phyloP scores from a whole-genome alignment of 306 rosid genomes.

The Prunus davidiana region DNA sequence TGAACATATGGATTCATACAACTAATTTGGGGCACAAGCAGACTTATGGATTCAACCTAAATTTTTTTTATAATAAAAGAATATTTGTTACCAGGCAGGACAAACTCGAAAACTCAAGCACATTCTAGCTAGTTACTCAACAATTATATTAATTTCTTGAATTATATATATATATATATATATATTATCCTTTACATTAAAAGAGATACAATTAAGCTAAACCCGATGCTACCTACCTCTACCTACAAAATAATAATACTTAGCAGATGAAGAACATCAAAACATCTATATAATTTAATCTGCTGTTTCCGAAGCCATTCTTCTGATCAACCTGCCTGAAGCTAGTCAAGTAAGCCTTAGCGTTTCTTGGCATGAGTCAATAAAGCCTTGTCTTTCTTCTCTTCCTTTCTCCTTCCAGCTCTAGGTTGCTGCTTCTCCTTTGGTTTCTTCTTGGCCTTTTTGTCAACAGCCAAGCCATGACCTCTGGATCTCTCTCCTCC shows the following conservation, averaged over 20 bases:
- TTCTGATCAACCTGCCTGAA: background rate
- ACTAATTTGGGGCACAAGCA: no score
- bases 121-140: background rate
- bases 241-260: background rate
- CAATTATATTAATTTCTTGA: background rate
- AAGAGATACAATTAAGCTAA: background rate
- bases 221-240: background rate
- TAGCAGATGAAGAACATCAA: background rate
- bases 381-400: background rate
- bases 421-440: background rate
- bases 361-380: background rate
- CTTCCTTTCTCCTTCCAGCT: background rate
- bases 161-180: background rate
- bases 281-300: background rate
- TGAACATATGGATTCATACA: no score
- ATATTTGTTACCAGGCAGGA: no score
- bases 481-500: constrained; percentile 4
- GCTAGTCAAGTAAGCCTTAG: background rate
- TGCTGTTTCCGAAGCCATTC: background rate
- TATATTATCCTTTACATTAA: no score
- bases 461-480: background rate
- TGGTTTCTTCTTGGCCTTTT: background rate
- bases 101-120: background rate
- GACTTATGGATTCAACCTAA: background rate
- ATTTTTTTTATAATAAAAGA: no score